Evolutionary conservation across 2,329 filamentous ascomycete genomes (phyloP), one percentile per base, ranked within the genome.

Genomic region (Pyrenophora teres): DNA sequence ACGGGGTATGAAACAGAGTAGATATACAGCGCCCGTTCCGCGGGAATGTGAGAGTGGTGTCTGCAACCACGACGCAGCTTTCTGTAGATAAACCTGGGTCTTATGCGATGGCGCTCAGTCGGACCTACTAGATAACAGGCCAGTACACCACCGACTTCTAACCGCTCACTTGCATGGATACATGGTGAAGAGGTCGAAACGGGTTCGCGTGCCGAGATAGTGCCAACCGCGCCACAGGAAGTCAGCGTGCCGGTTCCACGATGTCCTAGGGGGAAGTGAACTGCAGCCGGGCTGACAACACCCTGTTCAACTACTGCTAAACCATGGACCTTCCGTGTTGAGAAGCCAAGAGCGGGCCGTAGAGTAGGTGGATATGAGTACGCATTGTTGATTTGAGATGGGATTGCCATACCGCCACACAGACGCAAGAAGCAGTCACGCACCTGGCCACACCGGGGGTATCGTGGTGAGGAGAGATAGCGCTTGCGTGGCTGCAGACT

Each of bases 131-230:
- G 46, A 53, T 21, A 13, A 25, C 7, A 30, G 15, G 50, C 46
- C 59, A 48, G 42, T 51, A 63, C 63, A 65, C 59, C 63, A 65
- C 59, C 56, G 50, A 59, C 56, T 40, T 15, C 36, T 9, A 25
- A 18, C 9, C 38, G 38, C 46, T 39, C 36, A 39, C 38, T 38
- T 27, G 33, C 56, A 57, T 60, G 46, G 47, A 54, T 60, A 56
- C 51, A 56, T 61, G 45, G 46, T 44, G 48, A 32, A 30, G 44
- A 40, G 40, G 18, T 50, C 40, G 38, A 43, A 46, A 39, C 48
- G 38, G 32, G 25, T 36, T 50, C 19, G 48, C 39, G 27, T 35
- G 36, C 40, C 31, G 30, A 41, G 38, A 25, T 25, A 40, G 35
- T 51, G 16, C 54, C 52, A 53, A 57, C 51, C 33, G 37, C 25